phyloP scores from a whole-genome alignment of 345 rosid species.

The Limnanthes douglasii region DNA sequence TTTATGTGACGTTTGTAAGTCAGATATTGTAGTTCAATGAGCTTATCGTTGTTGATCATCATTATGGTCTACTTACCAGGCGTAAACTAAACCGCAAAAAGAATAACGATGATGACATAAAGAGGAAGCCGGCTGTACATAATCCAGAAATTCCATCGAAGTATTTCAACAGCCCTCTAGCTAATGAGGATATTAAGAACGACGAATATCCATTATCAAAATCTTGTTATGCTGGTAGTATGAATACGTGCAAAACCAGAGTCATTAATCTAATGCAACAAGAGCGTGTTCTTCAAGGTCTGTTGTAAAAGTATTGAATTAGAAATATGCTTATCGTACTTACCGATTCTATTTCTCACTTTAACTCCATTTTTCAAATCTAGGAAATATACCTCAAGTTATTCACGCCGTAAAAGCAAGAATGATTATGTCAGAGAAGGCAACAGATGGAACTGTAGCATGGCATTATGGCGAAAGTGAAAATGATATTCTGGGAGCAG shows the following conservation, averaged over 20 bases:
- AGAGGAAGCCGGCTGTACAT: too few relatives aligned
- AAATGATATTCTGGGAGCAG: constrained; percentile 42
- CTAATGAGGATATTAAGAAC: constrained; percentile 48
- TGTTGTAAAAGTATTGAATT: too few relatives aligned
- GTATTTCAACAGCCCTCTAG: constrained; percentile 23
- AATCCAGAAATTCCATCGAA: constrained; percentile 22
- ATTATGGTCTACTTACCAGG: constrained; percentile 29
- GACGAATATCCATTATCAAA: constrained; percentile 46
- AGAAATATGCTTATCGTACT: too few relatives aligned
- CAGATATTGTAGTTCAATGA: too few relatives aligned
- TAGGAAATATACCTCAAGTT: constrained; percentile 31
- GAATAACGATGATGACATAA: constrained; percentile 51
- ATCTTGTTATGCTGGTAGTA: constrained; percentile 66
- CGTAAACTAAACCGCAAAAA: constrained; percentile 57
- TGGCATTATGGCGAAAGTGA: constrained; percentile 83
- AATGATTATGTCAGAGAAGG: constrained; percentile 70
- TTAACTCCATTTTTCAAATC: constrained; percentile 6
- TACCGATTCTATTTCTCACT: too few relatives aligned
- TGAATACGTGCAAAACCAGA: constrained; percentile 69
- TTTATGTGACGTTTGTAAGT: too few relatives aligned
- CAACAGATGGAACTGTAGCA: constrained; percentile 71
- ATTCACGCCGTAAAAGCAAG: constrained; percentile 29
- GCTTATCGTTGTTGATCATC: too few relatives aligned
- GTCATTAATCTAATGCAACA: constrained; percentile 29
- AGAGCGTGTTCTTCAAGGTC: constrained; percentile 71